Base-by-base conservation (phyloP, 768 basidiomycete genomes). In the Dentipellis sp. region DNA sequence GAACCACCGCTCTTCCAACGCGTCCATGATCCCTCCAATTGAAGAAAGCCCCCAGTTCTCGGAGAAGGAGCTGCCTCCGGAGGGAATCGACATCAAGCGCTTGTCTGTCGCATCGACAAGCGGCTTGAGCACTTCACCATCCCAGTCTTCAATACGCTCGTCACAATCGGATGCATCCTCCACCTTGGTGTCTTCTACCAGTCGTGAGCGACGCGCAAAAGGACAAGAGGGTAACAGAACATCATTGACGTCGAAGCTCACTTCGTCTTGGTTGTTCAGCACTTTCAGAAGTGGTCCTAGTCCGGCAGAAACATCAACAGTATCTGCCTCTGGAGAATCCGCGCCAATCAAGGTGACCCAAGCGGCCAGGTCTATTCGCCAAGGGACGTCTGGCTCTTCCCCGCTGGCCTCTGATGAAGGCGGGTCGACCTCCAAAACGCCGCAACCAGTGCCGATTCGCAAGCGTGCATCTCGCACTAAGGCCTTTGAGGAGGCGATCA, bases 231-330 rank as follows among this genome's bases (percentile, higher is more conserved):
- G 48, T 53, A 42, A 46, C 54, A 21, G 45, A 3, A 71, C 75
- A 1, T 55, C 81, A 0, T 71, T 59, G 34, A 56, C 76, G 10
- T 82, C 86, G 2, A 87, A 82, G 63, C 74, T 88, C 40, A 74
- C 87, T 1, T 80, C 88, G 1, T 76, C 84, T n/a, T 91, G 89
- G 89, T 68, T 91, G 10, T 85, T 89, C 68, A 87, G 83, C 63
- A 79, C 84, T 5, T 91, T 91, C 67, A 74, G 86, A 36, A 82
- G 78, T 56, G 78, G 74, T 0, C 74, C 78, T 7, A 80, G 78
- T 59, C 84, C 88, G 65, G 77, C 85, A 1, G 82, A 86, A 60
- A 82, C 81, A 1, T 77, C 78, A 2, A 69, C 78, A 12, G 72
- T 80, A 5, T 79, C 79, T 29, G 81, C 75, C 2, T 76, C 79